phyloP scores from a whole-genome alignment of 2,329 filamentous ascomycete genomes.

The Penicillium sp. region DNA sequence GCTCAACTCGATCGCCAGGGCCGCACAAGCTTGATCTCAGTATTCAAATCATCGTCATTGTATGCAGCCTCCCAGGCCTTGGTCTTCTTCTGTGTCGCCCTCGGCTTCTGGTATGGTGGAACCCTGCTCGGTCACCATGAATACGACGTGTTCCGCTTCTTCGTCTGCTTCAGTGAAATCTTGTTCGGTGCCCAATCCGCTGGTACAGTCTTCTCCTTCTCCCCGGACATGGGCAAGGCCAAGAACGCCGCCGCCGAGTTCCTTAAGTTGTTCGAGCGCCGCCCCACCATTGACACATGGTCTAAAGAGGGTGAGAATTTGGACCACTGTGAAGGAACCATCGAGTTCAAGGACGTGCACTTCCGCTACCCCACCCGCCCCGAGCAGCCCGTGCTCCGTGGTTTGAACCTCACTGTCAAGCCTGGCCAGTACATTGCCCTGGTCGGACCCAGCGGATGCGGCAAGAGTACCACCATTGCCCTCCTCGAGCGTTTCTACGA shows the following conservation, averaged over 20 bases:
- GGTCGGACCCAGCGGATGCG: slow-evolving; percentile 91
- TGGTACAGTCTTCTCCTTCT: slow-evolving; percentile 84
- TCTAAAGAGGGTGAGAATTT: slow-evolving; percentile 65
- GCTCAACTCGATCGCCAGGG: slow-evolving; percentile 66
- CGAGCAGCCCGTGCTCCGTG: slow-evolving; percentile 87
- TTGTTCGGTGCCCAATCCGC: slow-evolving; percentile 92
- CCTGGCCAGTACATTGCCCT: slow-evolving; percentile 62
- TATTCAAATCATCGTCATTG: slow-evolving; percentile 72
- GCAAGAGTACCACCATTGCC: slow-evolving; percentile 90
- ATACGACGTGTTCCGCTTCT: slow-evolving; percentile 83
- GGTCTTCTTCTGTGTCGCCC: slow-evolving; percentile 77
- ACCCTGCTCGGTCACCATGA: slow-evolving; percentile 69
- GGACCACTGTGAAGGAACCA: slow-evolving; percentile 66
- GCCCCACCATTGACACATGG: slow-evolving; percentile 81
- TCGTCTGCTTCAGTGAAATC: slow-evolving; percentile 82
- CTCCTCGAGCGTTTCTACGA: slow-evolving; percentile 95
- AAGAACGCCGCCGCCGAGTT: slow-evolving; percentile 78
- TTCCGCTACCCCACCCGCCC: slow-evolving; percentile 91
- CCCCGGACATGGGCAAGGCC: slow-evolving; percentile 90
- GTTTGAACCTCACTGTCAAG: slow-evolving; percentile 61
- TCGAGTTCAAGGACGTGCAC: slow-evolving; percentile 90
- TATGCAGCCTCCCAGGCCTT: slow-evolving; percentile 84
- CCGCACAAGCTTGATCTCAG: slow-evolving; percentile 66
- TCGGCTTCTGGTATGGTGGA: slow-evolving; percentile 92
- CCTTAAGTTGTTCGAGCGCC: slow-evolving; percentile 78